Evolutionary conservation across 305 asterid genomes (phyloP), one percentile per base, ranked within the genome.

Genomic region (Ilex paraguariensis): DNA sequence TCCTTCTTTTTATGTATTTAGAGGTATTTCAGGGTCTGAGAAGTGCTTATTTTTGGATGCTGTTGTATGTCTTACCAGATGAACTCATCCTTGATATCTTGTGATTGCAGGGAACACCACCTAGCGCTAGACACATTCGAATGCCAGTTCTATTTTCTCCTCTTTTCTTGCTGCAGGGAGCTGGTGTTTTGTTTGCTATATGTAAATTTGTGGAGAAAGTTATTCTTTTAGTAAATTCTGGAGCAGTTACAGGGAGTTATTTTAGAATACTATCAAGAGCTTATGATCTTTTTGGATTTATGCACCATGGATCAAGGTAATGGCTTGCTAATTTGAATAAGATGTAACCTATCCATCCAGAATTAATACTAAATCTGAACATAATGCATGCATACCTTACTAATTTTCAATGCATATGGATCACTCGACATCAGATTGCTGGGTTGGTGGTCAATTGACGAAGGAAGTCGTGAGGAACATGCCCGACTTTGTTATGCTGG

Each of bases 391-490:
- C 42, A 36, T 36, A 36, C 9, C 42, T 4, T 36, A 36, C 7
- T 36, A 36, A 36, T 36, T 36, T 36, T 36, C 42, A 36, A 36
- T 4, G 42, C 42, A 36, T 36, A 36, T 68, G 56, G 64, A 42
- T 73, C 60, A 69, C 16, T 52, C 21, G 10, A 14, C 61, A 67
- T 59, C 81, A 90, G 97, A 85, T 84, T 85, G 56, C 68, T 90
- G 58, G 97, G 97, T 62, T 91, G 97, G 98, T 91, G 95, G 96
- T 91, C 98, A 36, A 88, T 91, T 58, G 98, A 91, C 68, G 97
- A 88, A 87, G 86, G 87, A 61, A 91, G 98, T 72, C 84, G 82
- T 63, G 96, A 88, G 76, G 98, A 91, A 77, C 90, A 86, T 74
- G 98, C 98, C 65, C 91, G 93, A 60, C 75, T 92, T 40, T 92